Evolutionary conservation across 768 basidiomycete species (phyloP).

Genomic region (Tulasnella sp.): DNA sequence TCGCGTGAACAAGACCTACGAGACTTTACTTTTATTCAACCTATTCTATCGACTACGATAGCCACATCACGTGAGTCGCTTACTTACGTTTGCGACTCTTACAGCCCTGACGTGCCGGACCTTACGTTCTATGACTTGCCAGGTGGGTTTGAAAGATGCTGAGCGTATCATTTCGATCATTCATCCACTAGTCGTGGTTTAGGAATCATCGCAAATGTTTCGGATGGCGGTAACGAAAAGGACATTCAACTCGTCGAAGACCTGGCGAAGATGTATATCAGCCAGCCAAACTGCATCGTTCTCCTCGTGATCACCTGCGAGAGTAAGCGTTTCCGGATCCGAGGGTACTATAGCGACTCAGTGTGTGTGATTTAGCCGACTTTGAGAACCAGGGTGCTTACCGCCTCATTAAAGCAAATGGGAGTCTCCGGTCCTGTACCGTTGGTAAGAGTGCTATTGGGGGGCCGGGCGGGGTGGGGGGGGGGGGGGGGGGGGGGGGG

Average conservation of each 20-base stretch:
- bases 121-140: conserved; percentile 38
- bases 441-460: conserved; percentile 37
- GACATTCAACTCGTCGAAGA: conserved; percentile 27
- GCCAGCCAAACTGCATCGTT: conserved; percentile 8
- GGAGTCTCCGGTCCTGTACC: conserved; percentile 61
- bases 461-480: too few species aligned
- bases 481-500: too few species aligned
- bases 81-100: too few species aligned
- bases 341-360: too few species aligned
- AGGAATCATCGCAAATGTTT: conserved; percentile 31
- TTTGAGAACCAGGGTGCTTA: conserved; percentile 77
- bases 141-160: neutral
- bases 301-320: conserved; percentile 30
- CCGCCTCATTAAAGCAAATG: conserved; percentile 56
- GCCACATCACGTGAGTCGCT: too few species aligned
- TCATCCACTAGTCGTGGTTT: neutral
- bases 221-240: conserved; percentile 8
- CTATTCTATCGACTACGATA: too few species aligned
- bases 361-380: conserved; percentile 51
- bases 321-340: conserved; percentile 6
- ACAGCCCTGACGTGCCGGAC: conserved; percentile 38
- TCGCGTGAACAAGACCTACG: too few species aligned
- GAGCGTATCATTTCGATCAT: neutral
- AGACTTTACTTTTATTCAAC: too few species aligned
- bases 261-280: conserved; percentile 23